Percentiles rank a stretch among this genome's conserved stretches.
Evolutionary conservation across 495 filamentous ascomycete species (phyloP).

Genomic region (Schizothecium vesticola): DNA sequence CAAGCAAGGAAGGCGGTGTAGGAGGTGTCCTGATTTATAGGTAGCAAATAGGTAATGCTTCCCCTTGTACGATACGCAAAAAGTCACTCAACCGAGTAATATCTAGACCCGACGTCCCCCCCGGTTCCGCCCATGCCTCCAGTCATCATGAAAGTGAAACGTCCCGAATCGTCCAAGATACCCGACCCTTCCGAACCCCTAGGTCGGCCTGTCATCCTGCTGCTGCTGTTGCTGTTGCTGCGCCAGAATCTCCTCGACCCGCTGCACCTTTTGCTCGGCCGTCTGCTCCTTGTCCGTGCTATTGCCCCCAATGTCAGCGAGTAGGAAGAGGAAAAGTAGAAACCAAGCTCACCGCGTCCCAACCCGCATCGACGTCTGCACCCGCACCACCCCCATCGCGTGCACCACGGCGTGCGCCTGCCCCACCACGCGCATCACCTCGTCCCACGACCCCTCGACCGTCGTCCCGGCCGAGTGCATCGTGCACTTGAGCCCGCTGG

Average conservation of each 20-base stretch:
- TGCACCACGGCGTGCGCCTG: conserved; percentile 85
- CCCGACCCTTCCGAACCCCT: background rate
- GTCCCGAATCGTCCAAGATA: background rate
- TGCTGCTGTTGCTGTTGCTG: conserved; percentile 9
- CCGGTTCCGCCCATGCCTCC: background rate
- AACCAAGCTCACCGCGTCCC: conserved; percentile 68
- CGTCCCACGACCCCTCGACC: conserved; percentile 87
- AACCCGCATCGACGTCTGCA: conserved; percentile 85
- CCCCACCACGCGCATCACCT: conserved; percentile 82
- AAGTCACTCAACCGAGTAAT: background rate
- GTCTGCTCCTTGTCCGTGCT: conserved; percentile 48
- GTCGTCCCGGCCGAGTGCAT: conserved; percentile 95
- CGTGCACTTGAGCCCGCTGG: conserved; percentile 69
- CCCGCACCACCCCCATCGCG: conserved; percentile 68
- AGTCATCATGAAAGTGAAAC: background rate
- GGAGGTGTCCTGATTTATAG: background rate
- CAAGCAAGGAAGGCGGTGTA: background rate
- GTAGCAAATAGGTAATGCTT: background rate
- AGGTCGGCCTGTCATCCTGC: background rate
- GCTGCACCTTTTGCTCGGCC: conserved; percentile 42
- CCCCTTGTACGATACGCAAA: background rate
- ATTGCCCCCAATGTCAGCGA: background rate
- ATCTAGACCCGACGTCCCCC: background rate
- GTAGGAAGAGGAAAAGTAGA: background rate
- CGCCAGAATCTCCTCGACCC: conserved; percentile 40